Conservation (phyloP, 2,329 filamentous ascomycete genomes). For the Aschersonia sp. region DNA sequence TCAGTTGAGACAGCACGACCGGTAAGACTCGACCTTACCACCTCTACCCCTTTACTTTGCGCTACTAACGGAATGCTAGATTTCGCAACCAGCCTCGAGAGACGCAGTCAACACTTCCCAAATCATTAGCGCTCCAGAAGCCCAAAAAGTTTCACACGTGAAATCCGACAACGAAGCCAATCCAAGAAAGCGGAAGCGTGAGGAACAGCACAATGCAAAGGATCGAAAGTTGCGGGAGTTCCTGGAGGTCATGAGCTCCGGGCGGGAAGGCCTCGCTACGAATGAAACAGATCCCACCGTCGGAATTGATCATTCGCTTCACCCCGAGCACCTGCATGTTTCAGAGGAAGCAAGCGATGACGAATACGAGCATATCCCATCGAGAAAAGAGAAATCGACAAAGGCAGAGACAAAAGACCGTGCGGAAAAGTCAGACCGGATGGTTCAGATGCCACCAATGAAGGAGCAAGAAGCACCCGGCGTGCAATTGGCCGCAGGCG, state of each 20-base stretch:
- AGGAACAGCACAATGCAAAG: constrained; percentile 34
- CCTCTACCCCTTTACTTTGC: constrained; percentile 4
- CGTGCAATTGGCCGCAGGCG: constrained; percentile 1
- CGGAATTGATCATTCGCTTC: constrained; percentile 7
- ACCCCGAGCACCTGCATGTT: constrained; percentile 19
- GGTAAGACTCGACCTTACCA: constrained; percentile 28
- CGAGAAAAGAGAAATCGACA: constrained; percentile 33
- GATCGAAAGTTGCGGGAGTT: constrained; percentile 81
- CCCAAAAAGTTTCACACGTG: constrained; percentile 1
- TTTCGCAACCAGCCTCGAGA: constrained; percentile 26
- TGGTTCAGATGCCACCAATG: constrained; percentile 2
- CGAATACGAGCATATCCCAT: constrained; percentile 55
- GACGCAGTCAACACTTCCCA: constrained; percentile 13
- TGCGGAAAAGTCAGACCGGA: constrained; percentile 2
- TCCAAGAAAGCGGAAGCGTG: constrained; percentile 55
- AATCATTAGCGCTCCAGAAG: constrained; percentile 9
- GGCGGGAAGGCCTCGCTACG: constrained; percentile 18
- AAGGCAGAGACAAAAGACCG: constrained; percentile 12
- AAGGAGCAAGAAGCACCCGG: constrained; percentile 4
- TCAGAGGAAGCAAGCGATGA: constrained; percentile 52
- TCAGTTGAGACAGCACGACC: constrained; percentile 76
- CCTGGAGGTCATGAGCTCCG: constrained; percentile 62
- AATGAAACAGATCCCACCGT: constrained; percentile 13
- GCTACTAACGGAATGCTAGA: constrained; percentile 25
- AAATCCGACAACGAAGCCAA: constrained; percentile 18